Evolutionary conservation across 805 yeast genomes (phyloP), one percentile per base, ranked within the genome.

Genomic region (Pichia pseudocactophila): DNA sequence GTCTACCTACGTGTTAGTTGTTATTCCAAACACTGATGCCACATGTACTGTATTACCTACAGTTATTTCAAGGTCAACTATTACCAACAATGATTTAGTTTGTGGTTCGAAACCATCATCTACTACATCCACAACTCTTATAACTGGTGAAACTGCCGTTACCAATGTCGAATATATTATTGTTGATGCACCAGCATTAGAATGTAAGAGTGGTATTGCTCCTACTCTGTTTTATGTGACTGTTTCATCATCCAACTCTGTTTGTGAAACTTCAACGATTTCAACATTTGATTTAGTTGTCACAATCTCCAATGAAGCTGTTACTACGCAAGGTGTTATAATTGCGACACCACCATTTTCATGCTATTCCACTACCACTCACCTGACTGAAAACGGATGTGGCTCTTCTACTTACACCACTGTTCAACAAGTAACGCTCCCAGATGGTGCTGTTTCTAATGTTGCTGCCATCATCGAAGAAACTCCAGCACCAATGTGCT

Each of bases 401-500:
- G 39, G 39, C 0, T 20, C 43, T n/a, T 15, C 35, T n/a, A 40
- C 43, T 9, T 40, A 35, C 18, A 35, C 43, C 3, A 35, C 27
- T 7, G 25, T 31, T 4, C 10, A 11, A n/a, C 16, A 22, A 3
- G 20, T 36, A 4, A 31, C 36, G 2, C 13, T 30, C 10, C 3
- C 30, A 3, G 30, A 40, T 26, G 43, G 43, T 15, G 16, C 19
- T 7, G 25, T 32, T 13, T 30, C 38, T 8, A 9, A 16, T 13
- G 27, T 30, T 7, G 31, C 36, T 17, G 36, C 36, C n/a, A 36
- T 40, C 17, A 36, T 40, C 18, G 20, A 35, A 25, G 39, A 40
- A 36, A 40, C 43, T 4, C 39, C 43, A 22, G 31, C 25, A 10
- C 27, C 39, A 35, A 40, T 35, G 36, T 40, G 43, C n/a, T 22